Conservation (phyloP, 768 basidiomycete species). For the Amanita inopinata region DNA sequence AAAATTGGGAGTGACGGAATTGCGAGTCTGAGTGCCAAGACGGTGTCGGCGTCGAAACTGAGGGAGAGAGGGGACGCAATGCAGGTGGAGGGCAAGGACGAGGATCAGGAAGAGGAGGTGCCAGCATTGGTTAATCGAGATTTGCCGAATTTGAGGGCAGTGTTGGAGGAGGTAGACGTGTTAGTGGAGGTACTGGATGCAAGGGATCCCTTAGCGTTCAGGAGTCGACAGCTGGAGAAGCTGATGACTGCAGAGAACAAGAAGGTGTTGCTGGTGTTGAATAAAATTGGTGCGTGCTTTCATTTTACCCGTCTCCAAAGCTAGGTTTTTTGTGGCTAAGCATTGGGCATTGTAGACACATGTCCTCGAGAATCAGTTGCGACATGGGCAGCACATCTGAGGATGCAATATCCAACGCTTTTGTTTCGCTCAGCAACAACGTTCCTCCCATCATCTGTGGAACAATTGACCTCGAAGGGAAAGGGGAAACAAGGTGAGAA, state of each 20-base stretch:
- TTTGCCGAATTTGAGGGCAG: slow-evolving; percentile 51
- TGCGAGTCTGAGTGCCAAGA: slow-evolving; percentile 34
- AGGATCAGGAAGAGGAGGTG: slow-evolving; percentile 44
- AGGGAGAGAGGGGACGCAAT: slow-evolving; percentile 21
- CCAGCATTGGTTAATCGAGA: slow-evolving; percentile 58
- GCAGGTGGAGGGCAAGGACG: slow-evolving; percentile 23
- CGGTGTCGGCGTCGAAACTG: slow-evolving; percentile 18
- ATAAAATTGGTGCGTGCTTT: slow-evolving; percentile 71
- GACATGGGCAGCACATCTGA: slow-evolving; percentile 58
- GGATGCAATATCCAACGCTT: slow-evolving; percentile 50
- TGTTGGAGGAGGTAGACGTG: slow-evolving; percentile 70
- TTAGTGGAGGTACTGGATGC: slow-evolving; percentile 77
- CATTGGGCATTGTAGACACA: slow-evolving; percentile 41
- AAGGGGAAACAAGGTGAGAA: slow-evolving; percentile 37
- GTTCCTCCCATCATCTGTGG: slow-evolving; percentile 39
- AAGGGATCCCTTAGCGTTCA: slow-evolving; percentile 66
- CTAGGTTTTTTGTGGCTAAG: slow-evolving; percentile 1
- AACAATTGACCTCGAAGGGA: slow-evolving; percentile 29
- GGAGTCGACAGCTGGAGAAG: slow-evolving; percentile 56
- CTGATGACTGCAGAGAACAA: slow-evolving; percentile 34
- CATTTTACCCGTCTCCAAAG: too few relatives aligned
- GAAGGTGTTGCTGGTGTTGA: slow-evolving; percentile 57
- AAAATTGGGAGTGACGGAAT: slow-evolving; percentile 43
- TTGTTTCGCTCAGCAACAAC: slow-evolving; percentile 67
- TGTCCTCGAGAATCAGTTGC: slow-evolving; percentile 69